Percentiles rank a stretch among this genome's conserved stretches.
Evolutionary conservation across 192 early-diverging fungal species (phyloP).

Genomic region (Lunasporangiospora selenospora): DNA sequence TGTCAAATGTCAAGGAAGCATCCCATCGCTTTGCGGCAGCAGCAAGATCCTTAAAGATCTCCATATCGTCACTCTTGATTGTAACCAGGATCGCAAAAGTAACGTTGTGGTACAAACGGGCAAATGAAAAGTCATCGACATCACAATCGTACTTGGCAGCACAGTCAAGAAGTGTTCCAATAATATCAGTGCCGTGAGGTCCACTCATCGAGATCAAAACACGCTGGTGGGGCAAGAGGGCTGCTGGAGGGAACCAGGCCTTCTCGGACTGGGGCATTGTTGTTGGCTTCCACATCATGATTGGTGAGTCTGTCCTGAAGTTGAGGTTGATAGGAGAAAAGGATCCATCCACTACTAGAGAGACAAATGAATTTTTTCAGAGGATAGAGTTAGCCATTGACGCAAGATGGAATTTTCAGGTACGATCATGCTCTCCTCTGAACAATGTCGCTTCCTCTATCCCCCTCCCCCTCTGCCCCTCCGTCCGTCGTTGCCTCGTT

Average conservation of each 20-base stretch:
- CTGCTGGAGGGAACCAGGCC: conserved; percentile 57
- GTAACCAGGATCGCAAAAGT: conserved; percentile 90
- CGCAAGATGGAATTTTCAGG: background rate
- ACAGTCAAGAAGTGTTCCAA: conserved; percentile 80
- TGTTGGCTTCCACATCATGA: conserved; percentile 34
- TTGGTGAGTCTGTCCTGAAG: conserved; percentile 35
- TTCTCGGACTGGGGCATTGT: conserved; percentile 28
- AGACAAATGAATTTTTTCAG: background rate
- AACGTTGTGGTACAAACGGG: conserved; percentile 92
- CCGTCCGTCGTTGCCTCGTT: no score
- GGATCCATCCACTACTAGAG: conserved; percentile 9
- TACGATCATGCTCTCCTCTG: no score
- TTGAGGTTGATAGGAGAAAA: conserved; percentile 31
- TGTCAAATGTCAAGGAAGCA: conserved; percentile 83
- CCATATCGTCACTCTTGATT: conserved; percentile 74
- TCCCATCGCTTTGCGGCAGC: conserved; percentile 85
- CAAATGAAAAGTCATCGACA: conserved; percentile 89
- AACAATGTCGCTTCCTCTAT: no score
- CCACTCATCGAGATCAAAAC: conserved; percentile 85
- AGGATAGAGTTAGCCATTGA: background rate
- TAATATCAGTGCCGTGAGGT: conserved; percentile 92
- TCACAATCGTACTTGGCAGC: conserved; percentile 75
- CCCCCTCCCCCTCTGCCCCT: no score
- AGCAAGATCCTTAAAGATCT: conserved; percentile 80
- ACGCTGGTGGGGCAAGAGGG: conserved; percentile 70